Percentiles rank a stretch among this genome's conserved stretches.
Conservation (phyloP, 805 yeast species). For the Kurtzmaniella fragi region DNA sequence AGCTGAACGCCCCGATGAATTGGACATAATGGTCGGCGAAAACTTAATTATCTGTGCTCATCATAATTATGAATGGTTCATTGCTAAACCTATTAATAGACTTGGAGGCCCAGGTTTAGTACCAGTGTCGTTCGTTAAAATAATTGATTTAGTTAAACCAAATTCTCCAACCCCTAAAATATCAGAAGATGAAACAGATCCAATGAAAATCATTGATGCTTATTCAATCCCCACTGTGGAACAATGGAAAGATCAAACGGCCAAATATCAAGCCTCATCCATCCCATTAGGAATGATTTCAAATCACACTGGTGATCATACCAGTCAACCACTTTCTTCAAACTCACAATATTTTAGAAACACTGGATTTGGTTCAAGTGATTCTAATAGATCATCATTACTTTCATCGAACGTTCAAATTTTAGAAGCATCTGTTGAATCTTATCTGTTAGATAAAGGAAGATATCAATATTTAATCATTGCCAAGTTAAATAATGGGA, state of each 20-base stretch:
- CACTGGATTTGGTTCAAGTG: background rate
- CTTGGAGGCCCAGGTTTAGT: constrained; percentile 97
- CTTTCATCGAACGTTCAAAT: constrained; percentile 33
- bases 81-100: constrained; percentile 92
- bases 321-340: constrained; percentile 26
- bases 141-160: constrained; percentile 61
- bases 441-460: constrained; percentile 76
- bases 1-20: constrained; percentile 82
- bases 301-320: constrained; percentile 8
- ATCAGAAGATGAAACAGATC: constrained; percentile 43
- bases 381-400: constrained; percentile 27
- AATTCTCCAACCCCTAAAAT: constrained; percentile 37
- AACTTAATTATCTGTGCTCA: constrained; percentile 92
- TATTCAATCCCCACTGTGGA: constrained; percentile 87
- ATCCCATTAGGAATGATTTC: constrained; percentile 59
- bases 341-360: constrained; percentile 35
- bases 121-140: constrained; percentile 84
- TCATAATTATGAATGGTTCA: constrained; percentile 95
- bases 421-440: constrained; percentile 68
- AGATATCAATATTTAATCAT: constrained; percentile 82
- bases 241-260: constrained; percentile 90
- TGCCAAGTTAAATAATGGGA: constrained; percentile 66
- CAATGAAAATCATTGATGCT: constrained; percentile 46
- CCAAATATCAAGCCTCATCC: constrained; percentile 87
- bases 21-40: constrained; percentile 81